Conservation (phyloP, 176 grass and related monocot genomes). For the Rhipidocladum racemiflorum region DNA sequence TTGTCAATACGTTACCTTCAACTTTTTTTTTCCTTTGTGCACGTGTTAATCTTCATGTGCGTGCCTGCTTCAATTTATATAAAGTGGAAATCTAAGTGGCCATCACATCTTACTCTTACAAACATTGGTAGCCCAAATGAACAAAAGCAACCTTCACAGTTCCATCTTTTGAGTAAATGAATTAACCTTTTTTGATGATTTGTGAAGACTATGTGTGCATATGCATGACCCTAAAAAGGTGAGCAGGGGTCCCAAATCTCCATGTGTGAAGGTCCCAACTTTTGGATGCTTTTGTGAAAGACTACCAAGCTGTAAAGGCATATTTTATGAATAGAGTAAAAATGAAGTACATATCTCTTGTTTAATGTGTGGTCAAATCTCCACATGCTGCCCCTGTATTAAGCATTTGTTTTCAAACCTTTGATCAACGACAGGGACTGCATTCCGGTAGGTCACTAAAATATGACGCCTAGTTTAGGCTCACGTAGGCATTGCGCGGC, state of each 20-base stretch:
- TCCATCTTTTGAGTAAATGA: background rate
- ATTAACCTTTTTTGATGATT: background rate
- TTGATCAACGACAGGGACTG: background rate
- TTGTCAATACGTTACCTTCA: background rate
- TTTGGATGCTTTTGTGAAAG: background rate
- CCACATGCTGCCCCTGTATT: background rate
- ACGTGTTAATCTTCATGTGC: background rate
- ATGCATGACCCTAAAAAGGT: background rate
- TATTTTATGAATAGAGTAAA: background rate
- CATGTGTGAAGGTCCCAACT: background rate
- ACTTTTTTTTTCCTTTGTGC: background rate
- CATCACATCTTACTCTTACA: background rate
- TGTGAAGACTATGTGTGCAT: background rate
- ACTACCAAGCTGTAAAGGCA: background rate
- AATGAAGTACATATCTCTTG: background rate
- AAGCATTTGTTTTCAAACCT: background rate
- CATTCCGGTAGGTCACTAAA: background rate
- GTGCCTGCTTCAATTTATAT: background rate
- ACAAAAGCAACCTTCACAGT: background rate
- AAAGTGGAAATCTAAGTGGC: background rate
- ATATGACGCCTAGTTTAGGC: background rate
- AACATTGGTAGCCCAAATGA: background rate
- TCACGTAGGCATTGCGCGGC: background rate
- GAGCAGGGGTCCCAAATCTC: background rate
- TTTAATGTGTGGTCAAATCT: slow-evolving; percentile 13